Percentiles rank a stretch among this genome's conserved stretches.
These are phyloP conservation scores for Bipolaris victoriae DNA, from an alignment of 2,329 filamentous ascomycete species.

Conservation along the genomic window DNA sequence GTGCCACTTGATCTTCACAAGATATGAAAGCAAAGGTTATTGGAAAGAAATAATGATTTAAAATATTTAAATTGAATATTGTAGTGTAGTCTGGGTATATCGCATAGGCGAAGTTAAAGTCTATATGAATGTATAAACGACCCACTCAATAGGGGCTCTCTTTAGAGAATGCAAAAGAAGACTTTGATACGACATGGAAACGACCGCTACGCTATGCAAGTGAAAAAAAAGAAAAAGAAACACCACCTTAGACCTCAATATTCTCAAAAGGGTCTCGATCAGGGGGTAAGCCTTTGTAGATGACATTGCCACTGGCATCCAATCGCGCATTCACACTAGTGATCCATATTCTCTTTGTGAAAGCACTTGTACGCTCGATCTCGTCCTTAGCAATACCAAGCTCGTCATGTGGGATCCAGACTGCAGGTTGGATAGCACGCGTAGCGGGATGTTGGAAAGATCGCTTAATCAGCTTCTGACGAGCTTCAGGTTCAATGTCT, in stretches of 20 bases:
- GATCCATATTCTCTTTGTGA: constrained; percentile 83
- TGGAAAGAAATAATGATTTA: neutral
- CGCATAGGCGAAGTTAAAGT: neutral
- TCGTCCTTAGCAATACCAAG: constrained; percentile 92
- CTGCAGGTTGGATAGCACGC: constrained; percentile 79
- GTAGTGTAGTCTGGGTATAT: neutral
- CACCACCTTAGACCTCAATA: constrained; percentile 39
- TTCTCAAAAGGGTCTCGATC: constrained; percentile 64
- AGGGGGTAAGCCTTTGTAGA: constrained; percentile 84
- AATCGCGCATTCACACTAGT: constrained; percentile 91
- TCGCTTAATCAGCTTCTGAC: constrained; percentile 81
- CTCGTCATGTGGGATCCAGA: constrained; percentile 94
- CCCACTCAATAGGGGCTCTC: neutral
- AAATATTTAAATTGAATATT: neutral
- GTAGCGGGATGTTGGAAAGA: constrained; percentile 92
- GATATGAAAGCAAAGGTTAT: neutral
- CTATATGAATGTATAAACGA: neutral
- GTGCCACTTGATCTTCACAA: neutral
- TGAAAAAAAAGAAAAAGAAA: neutral
- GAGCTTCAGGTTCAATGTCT: constrained; percentile 87
- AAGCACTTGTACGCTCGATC: constrained; percentile 74
- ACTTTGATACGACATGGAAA: neutral
- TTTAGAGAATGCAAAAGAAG: neutral
- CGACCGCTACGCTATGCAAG: neutral
- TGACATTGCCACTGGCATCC: constrained; percentile 80